Base-by-base conservation (phyloP, 768 basidiomycete species). In the Lentinus brumalis region DNA sequence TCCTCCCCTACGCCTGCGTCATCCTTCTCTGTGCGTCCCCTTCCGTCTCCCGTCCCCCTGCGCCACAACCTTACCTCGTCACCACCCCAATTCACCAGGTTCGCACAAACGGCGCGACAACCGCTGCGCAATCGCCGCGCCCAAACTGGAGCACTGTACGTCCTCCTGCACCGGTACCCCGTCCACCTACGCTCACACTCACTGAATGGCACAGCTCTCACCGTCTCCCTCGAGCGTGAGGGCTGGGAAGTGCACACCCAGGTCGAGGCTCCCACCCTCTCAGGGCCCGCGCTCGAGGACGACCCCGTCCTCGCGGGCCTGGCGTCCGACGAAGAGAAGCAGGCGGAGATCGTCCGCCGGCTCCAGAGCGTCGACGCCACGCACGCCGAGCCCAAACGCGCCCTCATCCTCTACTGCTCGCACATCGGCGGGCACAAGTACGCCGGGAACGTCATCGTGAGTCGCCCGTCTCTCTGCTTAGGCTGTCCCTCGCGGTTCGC, bases 371-470 rank as follows among this genome's bases (percentile, higher is more conserved):
- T 82, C 66, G 81, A 81, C 40, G 49, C 82, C 84, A n/a, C 11
- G 4, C 49, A 63, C 56, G 53, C 76, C 77, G 16, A 73, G 74
- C 38, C 78, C 83, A 87, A 86, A 59, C 85, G 85, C 50, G 94
- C 87, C 4, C 88, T 97, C 49, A 88, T 99, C 60, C 77, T 98
- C 69, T 86, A 83, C 69, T 89, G 87, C 56, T 96, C 93, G 30
- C 96, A 99, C 77, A 80, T 95, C 45, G 96, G 96, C 21, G 95
- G 96, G 2, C 96, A 98, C 78, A 89, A 89, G 67, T 98, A 89
- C 71, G 89, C 93, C 40, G 95, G 95, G 42, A 95, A 96, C 68
- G 88, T 91, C 66, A 87, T 94, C 61, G 94, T 94, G 71, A 67
- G 93, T 85, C 14, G 4, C 21, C n/a, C 49, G n/a, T n/a, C 29